Conservation (phyloP, 164 flowering plant species). For the Chimonanthus praecox region DNA sequence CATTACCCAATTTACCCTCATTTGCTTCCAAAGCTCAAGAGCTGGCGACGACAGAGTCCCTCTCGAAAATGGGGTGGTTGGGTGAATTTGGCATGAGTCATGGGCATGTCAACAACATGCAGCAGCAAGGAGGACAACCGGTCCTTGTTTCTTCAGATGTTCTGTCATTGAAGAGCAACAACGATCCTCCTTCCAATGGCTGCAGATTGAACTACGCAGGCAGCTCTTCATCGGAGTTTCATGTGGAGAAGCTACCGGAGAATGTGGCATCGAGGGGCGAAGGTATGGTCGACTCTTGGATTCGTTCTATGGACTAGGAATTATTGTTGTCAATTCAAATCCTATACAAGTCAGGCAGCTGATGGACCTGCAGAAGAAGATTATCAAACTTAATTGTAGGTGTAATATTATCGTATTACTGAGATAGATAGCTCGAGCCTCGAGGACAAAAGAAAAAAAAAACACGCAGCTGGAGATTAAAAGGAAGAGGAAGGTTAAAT, state of each 20-base stretch:
- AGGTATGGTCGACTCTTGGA: constrained; percentile 59
- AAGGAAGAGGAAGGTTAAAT: too few species aligned
- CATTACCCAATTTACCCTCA: constrained; percentile 15
- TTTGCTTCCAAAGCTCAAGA: constrained; percentile 12
- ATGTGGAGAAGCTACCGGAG: constrained; percentile 37
- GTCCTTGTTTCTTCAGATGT: constrained; percentile 11
- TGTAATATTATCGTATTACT: neutral
- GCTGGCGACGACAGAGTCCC: neutral
- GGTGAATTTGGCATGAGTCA: constrained; percentile 10
- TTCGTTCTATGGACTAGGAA: constrained; percentile 43
- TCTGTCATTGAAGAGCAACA: constrained; percentile 12
- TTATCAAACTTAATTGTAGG: neutral
- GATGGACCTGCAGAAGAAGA: neutral
- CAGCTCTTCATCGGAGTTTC: constrained; percentile 24
- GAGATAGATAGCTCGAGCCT: neutral
- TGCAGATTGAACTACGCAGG: constrained; percentile 33
- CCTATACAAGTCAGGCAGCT: neutral
- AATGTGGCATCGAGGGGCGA: constrained; percentile 39
- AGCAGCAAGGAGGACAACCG: constrained; percentile 15
- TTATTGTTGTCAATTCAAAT: too few species aligned
- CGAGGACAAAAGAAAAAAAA: neutral
- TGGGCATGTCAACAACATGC: constrained; percentile 8
- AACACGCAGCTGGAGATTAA: neutral
- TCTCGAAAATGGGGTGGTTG: constrained; percentile 12
- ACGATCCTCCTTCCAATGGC: constrained; percentile 10